Conservation (phyloP, 2,329 filamentous ascomycete species). For the Neofusicoccum kwambonambiense region DNA sequence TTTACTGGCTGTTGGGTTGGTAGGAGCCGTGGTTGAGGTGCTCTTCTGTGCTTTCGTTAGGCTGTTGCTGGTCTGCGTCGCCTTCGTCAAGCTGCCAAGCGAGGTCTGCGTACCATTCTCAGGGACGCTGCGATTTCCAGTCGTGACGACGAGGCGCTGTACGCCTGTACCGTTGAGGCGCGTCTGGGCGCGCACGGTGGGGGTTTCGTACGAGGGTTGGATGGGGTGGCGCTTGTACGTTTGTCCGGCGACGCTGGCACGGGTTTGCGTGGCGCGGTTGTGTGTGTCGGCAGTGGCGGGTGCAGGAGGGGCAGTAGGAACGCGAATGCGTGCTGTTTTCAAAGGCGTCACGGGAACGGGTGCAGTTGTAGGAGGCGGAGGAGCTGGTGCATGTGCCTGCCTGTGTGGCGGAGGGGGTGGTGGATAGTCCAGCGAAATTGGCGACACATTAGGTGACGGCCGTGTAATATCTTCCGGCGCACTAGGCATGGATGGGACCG, state of each 20-base stretch:
- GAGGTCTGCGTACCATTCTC: too few species aligned
- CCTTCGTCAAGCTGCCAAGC: too few species aligned
- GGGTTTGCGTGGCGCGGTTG: constrained; percentile 1
- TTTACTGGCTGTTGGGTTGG: not conserved
- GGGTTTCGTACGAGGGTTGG: not conserved
- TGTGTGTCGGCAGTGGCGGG: not conserved
- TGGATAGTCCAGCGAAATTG: not conserved
- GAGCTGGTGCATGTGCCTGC: not conserved
- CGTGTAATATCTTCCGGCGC: not conserved
- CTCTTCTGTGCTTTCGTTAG: not conserved
- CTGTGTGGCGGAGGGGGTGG: not conserved
- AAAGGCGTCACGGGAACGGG: too few species aligned
- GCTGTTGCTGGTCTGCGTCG: not conserved
- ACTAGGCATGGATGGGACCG: not conserved
- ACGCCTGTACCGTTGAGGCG: constrained; percentile 9
- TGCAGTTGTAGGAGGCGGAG: too few species aligned
- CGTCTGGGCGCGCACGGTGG: not conserved
- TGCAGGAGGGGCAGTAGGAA: not conserved
- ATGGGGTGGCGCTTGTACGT: not conserved
- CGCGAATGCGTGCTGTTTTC: not conserved
- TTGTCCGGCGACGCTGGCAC: not conserved
- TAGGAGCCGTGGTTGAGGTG: not conserved
- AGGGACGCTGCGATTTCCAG: not conserved
- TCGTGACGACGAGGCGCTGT: constrained; percentile 5
- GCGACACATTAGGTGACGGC: not conserved